phyloP scores from a whole-genome alignment of 768 basidiomycete genomes.

The Russula ochroleuca region DNA sequence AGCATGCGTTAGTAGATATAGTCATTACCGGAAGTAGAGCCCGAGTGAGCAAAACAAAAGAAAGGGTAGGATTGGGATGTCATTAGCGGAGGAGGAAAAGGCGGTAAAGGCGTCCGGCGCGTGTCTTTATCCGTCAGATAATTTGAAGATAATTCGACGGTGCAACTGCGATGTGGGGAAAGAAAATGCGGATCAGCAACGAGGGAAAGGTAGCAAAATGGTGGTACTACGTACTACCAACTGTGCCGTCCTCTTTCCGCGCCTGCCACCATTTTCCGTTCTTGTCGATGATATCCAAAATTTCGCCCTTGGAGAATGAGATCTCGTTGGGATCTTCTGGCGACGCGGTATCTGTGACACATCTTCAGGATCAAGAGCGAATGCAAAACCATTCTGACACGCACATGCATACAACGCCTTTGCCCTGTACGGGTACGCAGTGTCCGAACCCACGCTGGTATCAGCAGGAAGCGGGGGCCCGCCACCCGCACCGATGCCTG shows the following conservation, averaged over 20 bases:
- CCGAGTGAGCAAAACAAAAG: conserved; percentile 1
- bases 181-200: background rate
- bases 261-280: conserved; percentile 95
- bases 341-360: conserved; percentile 74
- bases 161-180: conserved; percentile 49
- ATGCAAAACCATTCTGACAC: conserved; percentile 7
- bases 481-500: conserved; percentile 56
- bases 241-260: conserved; percentile 65
- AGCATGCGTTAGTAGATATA: conserved; percentile 14
- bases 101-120: conserved; percentile 20
- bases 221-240: conserved; percentile 62
- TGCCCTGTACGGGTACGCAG: conserved; percentile 62
- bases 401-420: conserved; percentile 87
- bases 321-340: conserved; percentile 96
- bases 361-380: background rate
- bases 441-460: conserved; percentile 35
- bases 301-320: conserved; percentile 86
- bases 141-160: conserved; percentile 85
- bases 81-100: background rate
- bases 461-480: conserved; percentile 31
- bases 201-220: conserved; percentile 1
- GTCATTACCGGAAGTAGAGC: conserved; percentile 1
- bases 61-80: background rate
- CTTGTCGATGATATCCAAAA: conserved; percentile 89
- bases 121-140: conserved; percentile 35